Conservation (phyloP, 225 moss, liverwort and hornwort genomes). For the Straminergon stramineum region DNA sequence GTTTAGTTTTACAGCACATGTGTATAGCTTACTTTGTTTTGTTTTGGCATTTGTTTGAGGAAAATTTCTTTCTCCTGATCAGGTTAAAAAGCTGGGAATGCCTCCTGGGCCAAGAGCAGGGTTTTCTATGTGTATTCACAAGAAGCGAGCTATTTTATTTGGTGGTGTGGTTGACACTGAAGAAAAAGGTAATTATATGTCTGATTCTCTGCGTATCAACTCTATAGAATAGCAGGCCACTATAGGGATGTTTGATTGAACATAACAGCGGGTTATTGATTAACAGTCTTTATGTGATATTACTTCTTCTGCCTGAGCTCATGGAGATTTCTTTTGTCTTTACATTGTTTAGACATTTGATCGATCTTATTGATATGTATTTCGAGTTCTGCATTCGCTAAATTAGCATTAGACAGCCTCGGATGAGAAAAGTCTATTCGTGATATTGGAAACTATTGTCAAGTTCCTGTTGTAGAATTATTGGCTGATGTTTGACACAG, state of each 20-base stretch:
- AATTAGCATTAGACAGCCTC: background rate
- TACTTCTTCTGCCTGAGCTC: background rate
- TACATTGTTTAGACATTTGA: background rate
- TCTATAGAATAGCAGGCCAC: background rate
- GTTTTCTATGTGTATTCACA: conserved; percentile 79
- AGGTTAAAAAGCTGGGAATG: conserved; percentile 76
- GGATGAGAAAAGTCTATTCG: background rate
- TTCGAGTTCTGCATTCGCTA: background rate
- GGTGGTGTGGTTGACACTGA: conserved; percentile 82
- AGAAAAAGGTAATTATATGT: conserved; percentile 44
- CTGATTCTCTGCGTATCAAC: background rate
- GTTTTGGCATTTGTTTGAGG: background rate
- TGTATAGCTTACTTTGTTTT: background rate
- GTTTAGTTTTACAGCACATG: background rate
- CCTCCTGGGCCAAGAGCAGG: conserved; percentile 81
- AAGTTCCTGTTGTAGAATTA: background rate
- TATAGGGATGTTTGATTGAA: background rate
- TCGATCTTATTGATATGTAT: background rate
- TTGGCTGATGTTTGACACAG: background rate
- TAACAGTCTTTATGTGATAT: background rate
- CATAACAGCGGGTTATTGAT: background rate
- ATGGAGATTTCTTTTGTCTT: background rate
- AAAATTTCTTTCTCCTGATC: background rate
- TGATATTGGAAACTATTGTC: background rate
- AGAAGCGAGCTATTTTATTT: conserved; percentile 73